phyloP scores from a whole-genome alignment of 2,329 filamentous ascomycete genomes.

The Daldinia sp. region DNA sequence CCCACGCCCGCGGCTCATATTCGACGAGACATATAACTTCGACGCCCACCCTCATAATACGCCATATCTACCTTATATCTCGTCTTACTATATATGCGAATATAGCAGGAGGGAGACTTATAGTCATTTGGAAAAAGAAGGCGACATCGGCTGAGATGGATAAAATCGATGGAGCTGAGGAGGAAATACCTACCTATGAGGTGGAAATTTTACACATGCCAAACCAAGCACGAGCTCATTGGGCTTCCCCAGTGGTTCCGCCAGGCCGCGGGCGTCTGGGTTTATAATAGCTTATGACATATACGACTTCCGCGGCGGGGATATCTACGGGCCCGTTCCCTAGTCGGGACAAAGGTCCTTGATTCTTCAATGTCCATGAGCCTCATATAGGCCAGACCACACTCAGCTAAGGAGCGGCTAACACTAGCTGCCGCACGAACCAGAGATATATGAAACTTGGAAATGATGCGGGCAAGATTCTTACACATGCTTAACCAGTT shows the following conservation, averaged over 20 bases:
- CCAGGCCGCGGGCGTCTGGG: not conserved
- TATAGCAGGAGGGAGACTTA: not conserved
- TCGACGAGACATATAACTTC: not conserved
- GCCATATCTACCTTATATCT: not conserved
- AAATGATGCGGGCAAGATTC: slow-evolving; percentile 14
- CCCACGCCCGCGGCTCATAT: not conserved
- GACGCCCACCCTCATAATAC: not conserved
- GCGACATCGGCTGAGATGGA: slow-evolving; percentile 13
- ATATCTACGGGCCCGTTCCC: not conserved
- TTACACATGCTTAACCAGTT: slow-evolving; percentile 18
- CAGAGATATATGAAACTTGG: slow-evolving; percentile 12
- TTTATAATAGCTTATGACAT: slow-evolving; percentile 15
- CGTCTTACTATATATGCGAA: not conserved
- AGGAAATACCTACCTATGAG: not conserved
- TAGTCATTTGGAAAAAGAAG: not conserved
- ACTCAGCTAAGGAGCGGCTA: slow-evolving; percentile 21
- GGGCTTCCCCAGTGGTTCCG: not conserved
- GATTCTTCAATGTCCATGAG: slow-evolving; percentile 10
- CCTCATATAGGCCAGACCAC: slow-evolving; percentile 20
- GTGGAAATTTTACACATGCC: not conserved
- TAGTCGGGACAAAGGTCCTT: slow-evolving; percentile 5
- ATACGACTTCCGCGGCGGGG: slow-evolving; percentile 1
- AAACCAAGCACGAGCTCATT: not conserved
- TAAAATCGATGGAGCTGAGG: not conserved
- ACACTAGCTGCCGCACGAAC: slow-evolving; percentile 27